Evolutionary conservation across 2,329 filamentous ascomycete genomes (phyloP), one percentile per base, ranked within the genome.

Genomic region (Pseudogymnoascus sp.): DNA sequence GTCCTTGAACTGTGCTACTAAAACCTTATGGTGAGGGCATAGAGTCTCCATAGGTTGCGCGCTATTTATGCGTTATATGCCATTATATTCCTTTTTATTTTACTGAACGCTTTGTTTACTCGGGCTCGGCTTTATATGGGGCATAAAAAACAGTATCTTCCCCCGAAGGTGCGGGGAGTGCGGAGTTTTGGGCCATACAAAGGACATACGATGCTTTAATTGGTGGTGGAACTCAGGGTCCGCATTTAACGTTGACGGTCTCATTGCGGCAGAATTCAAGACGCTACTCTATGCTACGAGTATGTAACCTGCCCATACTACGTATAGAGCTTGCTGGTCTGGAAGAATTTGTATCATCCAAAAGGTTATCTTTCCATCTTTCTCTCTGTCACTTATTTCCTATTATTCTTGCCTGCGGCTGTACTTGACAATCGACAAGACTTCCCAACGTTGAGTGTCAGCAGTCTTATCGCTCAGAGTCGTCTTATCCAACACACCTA

Each of bases 151-250:
- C 28, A 54, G 12, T 18, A 54, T 54, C 47, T 54, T 8, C 28
- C 16, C 47, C 47, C 47, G 47, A 54, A 7, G 47, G n/a, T 54
- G 47, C 28, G 47, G 47, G 28, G 47, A 54, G 47, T 54, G 47
- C 47, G 28, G 47, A 54, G 47, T 54, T 54, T 33, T 54, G 47
- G 28, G 28, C 43, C 43, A 54, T 33, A 30, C 8, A 14, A n/a
- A 18, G 6, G 28, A 20, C 28, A 33, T 33, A 14, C 47, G 28
- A 33, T 12, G 47, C 28, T 54, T 20, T 54, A 54, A 54, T 54
- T 54, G 47, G 47, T 54, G 47, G 47, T 33, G 47, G 28, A 54
- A 54, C 47, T 54, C 47, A 33, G 47, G 47, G 47, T 54, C 47
- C 47, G 47, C 47, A 54, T 54, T 54, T 54, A 16, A 16, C 25